Evolutionary conservation across 2,329 filamentous ascomycete genomes (phyloP).

Genomic region (Calonectria leucothoes): DNA sequence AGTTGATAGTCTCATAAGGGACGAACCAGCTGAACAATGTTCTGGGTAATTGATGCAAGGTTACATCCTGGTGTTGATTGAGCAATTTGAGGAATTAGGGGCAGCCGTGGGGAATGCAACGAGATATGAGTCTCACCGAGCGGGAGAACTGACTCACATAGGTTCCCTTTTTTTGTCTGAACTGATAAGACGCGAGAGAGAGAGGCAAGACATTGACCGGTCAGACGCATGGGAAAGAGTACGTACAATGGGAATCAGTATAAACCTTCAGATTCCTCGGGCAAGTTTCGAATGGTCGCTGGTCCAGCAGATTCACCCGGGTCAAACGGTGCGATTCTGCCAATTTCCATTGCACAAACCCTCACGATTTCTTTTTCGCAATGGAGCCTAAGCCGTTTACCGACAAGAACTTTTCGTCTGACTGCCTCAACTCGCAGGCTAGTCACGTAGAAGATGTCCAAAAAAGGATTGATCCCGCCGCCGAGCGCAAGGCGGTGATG

Average conservation of each 20-base stretch:
- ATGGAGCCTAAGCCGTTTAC: background rate
- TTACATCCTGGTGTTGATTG: background rate
- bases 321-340: background rate
- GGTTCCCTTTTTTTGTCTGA: background rate
- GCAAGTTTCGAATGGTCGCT: background rate
- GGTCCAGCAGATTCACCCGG: background rate
- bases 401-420: background rate
- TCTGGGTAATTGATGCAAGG: background rate
- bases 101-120: background rate
- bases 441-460: background rate
- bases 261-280: background rate
- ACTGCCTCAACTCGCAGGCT: background rate
- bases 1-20: background rate
- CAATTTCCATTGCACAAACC: background rate
- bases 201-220: background rate
- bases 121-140: background rate
- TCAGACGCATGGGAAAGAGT: background rate
- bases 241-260: background rate
- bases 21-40: background rate
- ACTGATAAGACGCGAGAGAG: background rate
- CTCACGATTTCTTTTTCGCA: background rate
- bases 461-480: conserved; percentile 36
- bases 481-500: conserved; percentile 44
- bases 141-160: conserved; percentile 2
- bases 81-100: background rate